Evolutionary conservation across 345 rosid genomes (phyloP), one percentile per base, ranked within the genome.

Genomic region (Hibiscus syriacus): DNA sequence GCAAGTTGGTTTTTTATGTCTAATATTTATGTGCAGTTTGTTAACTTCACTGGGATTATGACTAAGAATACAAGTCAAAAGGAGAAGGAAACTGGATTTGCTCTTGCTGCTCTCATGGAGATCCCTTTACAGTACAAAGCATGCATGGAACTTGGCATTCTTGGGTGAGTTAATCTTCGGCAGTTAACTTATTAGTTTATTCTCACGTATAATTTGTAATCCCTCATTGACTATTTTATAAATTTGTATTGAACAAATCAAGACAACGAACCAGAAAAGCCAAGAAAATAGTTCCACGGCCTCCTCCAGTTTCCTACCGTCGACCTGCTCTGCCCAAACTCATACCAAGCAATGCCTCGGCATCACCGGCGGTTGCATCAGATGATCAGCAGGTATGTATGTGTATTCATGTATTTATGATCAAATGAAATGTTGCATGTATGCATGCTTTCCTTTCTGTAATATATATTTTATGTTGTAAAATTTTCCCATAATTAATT

Each of bases 11-110:
- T 17, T 17, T 60, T 27, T 26, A 64, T 46, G 11, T 38, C 22
- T 16, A n/a, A 19, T 14, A 14, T 43, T 48, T 56, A 14, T 17
- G 39, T 70, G 68, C 76, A 83, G 98, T 92, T 90, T 79, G 98
- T 92, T 50, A 92, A 92, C 73, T 92, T 92, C 17, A 92, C 88
- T 1, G 85, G 77, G 43, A 90, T 90, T 26, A 92, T 85, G 95
- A 50, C 75, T 11, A 83, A 85, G 75, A 71, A 80, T 64, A 69
- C 54, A 39, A 73, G 76, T 73, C 30, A 36, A 17, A 22, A 76
- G 0, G 81, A 81, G 67, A 92, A 88, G 81, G 97, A 92, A 80
- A 63, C 90, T n/a, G n/a, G n/a, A n/a, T n/a, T n/a, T n/a, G n/a
- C n/a, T n/a, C n/a, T n/a, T n/a, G n/a, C n/a, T n/a, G n/a, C n/a